phyloP scores from a whole-genome alignment of 1,284 basidiomycete species.

The Malassezia pachydermatis region DNA sequence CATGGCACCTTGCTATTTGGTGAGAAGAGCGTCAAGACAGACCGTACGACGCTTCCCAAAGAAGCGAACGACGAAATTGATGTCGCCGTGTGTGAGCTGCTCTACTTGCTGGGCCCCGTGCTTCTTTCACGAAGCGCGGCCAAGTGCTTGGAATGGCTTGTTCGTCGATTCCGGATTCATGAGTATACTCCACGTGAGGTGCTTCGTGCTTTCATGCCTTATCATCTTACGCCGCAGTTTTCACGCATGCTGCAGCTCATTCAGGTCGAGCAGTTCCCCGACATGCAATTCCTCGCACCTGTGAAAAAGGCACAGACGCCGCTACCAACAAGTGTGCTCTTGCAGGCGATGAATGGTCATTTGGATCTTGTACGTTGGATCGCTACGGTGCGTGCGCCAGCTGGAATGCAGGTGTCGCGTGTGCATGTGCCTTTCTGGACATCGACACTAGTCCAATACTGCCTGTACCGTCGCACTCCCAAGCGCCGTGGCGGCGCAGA shows the following conservation, averaged over 20 bases:
- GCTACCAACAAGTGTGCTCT: conserved; percentile 31
- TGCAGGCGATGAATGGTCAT: conserved; percentile 49
- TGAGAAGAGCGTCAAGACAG: conserved; percentile 62
- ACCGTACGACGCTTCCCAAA: conserved; percentile 67
- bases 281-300: conserved; percentile 31
- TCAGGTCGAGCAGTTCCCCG: conserved; percentile 50
- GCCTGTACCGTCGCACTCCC: conserved; percentile 24
- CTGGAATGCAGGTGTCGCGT: conserved; percentile 46
- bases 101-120: conserved; percentile 66
- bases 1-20: conserved; percentile 68
- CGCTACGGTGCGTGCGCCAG: conserved; percentile 58
- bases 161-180: conserved; percentile 82
- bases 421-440: conserved; percentile 75
- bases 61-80: conserved; percentile 61
- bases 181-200: conserved; percentile 81
- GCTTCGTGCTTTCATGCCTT: conserved; percentile 76
- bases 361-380: conserved; percentile 60
- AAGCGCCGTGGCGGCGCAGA: conserved; percentile 49
- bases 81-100: conserved; percentile 57
- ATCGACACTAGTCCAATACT: conserved; percentile 66
- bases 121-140: conserved; percentile 70
- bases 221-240: conserved; percentile 90
- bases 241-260: conserved; percentile 77
- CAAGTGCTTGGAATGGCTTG: conserved; percentile 91
- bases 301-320: conserved; percentile 35